These are phyloP conservation scores for Sungouiozyma ichnusensis DNA, from an alignment of 805 yeast species.

Conservation along the genomic window DNA sequence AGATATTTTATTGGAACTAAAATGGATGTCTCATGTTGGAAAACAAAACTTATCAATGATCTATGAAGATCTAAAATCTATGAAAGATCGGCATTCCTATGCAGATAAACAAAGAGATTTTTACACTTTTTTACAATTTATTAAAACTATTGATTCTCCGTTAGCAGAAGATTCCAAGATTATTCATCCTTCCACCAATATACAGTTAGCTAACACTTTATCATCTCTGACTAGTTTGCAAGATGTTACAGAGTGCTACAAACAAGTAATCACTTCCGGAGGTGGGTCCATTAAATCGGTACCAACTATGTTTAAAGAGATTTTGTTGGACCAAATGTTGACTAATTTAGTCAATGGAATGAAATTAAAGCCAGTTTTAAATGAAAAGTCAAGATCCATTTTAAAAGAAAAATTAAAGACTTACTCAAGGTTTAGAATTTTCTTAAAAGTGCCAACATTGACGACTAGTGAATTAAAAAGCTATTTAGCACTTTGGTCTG, in stretches of 20 bases:
- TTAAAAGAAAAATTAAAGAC: constrained; percentile 14
- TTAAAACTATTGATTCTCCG: neutral
- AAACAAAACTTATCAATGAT: neutral
- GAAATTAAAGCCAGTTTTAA: constrained; percentile 5
- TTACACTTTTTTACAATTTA: constrained; percentile 3
- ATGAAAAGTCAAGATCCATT: neutral
- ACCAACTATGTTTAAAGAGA: neutral
- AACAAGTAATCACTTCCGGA: constrained; percentile 2
- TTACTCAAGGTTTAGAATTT: constrained; percentile 20
- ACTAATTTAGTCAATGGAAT: constrained; percentile 19
- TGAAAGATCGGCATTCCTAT: constrained; percentile 3
- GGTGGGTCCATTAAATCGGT: neutral
- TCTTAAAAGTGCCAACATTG: constrained; percentile 15
- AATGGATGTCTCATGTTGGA: constrained; percentile 13
- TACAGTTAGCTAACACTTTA: constrained; percentile 23
- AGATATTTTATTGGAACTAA: constrained; percentile 8
- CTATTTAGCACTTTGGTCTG: constrained; percentile 18
- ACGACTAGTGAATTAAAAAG: constrained; percentile 11
- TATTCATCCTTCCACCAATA: constrained; percentile 13
- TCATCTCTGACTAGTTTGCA: constrained; percentile 13
- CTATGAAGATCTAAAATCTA: constrained; percentile 15
- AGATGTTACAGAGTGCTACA: constrained; percentile 12
- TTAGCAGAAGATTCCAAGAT: neutral
- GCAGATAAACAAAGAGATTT: constrained; percentile 5
- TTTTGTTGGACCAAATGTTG: constrained; percentile 17